Evolutionary conservation across 345 rosid species (phyloP).

Genomic region (Heritiera littoralis): DNA sequence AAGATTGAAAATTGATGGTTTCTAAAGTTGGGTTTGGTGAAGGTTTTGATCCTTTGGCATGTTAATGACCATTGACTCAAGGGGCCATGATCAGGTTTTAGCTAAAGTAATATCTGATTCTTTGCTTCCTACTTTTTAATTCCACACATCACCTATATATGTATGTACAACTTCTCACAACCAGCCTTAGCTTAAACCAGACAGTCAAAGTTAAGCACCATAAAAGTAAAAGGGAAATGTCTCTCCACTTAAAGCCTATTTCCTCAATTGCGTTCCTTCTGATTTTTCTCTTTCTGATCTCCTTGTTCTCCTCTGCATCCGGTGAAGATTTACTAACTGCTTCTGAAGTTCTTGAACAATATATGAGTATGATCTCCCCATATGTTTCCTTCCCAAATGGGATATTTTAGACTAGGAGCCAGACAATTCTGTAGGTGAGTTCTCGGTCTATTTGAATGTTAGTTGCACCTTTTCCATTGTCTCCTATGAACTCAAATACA

Average conservation of each 20-base stretch:
- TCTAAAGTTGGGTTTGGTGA: background rate
- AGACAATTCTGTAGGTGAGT: conserved; percentile 43
- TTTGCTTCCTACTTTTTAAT: background rate
- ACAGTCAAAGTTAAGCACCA: background rate
- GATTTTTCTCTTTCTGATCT: background rate
- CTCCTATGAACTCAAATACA: conserved; percentile 51
- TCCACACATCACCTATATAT: background rate
- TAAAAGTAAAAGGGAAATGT: background rate
- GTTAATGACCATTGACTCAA: background rate
- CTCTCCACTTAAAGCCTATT: background rate
- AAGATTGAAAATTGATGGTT: background rate
- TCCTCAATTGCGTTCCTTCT: conserved; percentile 4
- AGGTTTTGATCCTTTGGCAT: background rate
- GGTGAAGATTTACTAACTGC: background rate
- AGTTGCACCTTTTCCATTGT: conserved; percentile 42
- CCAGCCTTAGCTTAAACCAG: conserved; percentile 6
- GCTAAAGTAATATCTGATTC: background rate
- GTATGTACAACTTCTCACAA: background rate
- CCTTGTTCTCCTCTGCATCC: background rate
- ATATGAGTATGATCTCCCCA: background rate
- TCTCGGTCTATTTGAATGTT: conserved; percentile 34
- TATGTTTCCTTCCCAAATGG: conserved; percentile 45
- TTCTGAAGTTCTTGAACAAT: background rate
- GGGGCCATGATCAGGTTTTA: background rate
- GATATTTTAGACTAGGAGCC: conserved; percentile 25